Evolutionary conservation across 2,329 filamentous ascomycete genomes (phyloP), one percentile per base, ranked within the genome.

Genomic region (Triangularia setosa): DNA sequence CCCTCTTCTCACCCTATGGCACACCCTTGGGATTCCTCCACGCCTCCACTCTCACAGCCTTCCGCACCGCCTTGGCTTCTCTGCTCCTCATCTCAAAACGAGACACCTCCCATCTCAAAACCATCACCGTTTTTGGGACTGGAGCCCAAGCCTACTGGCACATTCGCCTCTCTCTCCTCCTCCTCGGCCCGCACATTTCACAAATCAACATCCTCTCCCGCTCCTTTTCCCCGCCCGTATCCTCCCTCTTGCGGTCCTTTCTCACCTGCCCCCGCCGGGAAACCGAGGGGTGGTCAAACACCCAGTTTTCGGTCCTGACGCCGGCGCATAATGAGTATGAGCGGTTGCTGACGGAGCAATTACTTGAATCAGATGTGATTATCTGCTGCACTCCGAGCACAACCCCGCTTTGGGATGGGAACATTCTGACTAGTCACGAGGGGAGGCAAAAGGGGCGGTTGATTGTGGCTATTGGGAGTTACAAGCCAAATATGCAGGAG

Each of bases 121-220:
- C 88, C 14, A 74, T 97, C 11, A 88, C 90, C 14, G 89, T 96
- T 61, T 98, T 97, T 75, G 94, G 94, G 24, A 89, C 90, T 33
- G 94, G 94, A 55, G 87, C 90, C 70, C 93, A 97, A 79, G 94
- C 94, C 12, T 96, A 94, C 79, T 98, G 93, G 40, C 94, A 97
- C 75, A 87, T 96, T 53, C 89, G 93, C 0, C 84, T 98, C 4
- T 89, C 93, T 0, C 83, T 98, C 11, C 83, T 94, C 68, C 89
- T 84, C 23, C 40, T 48, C 16, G 86, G 86, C 1, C 62, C 79
- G 55, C 91, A 92, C 21, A 89, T 97, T 70, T 88, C 89, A 71
- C 86, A 48, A 18, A 18, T 48, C n/a, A 89, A 94, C 77, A 89
- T 97, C 72, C 88, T 97, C 74, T 96, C 93, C 72, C 88, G 91